Base-by-base conservation (phyloP, 257 asterid species). In the Misopates orontium region DNA sequence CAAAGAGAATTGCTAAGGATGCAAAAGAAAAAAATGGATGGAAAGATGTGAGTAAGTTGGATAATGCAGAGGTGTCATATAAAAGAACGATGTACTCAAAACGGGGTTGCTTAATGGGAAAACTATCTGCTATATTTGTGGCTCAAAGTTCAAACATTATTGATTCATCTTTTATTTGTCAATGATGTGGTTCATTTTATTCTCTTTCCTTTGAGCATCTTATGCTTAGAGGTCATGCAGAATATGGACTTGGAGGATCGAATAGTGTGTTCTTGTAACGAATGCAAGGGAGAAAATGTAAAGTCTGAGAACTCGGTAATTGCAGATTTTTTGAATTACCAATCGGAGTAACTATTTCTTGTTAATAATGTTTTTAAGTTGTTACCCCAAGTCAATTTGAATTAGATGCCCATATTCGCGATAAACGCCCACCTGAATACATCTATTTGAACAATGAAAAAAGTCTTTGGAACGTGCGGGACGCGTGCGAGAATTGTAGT, bases 101-200 rank as follows among this genome's bases (percentile, higher is more conserved):
- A 93, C 97, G 0, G 97, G 99, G 73, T 70, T 90, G 78, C 83
- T 93, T 10, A 97, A 93, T 65, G 96, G 95, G 54, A 65, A 86
- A 64, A 67, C 59, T 45, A 95, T 93, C 65, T 83, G 80, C 6
- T 93, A 93, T 60, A 42, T 81, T 24, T 80, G 76, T 32, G 88
- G 92, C 19, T 28, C 87, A 9, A 86, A 83, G 87, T 97, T 93
- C 70, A 73, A 65, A 24, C 24, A 63, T 72, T 60, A 56, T 5
- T 8, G 3, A 28, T 59, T 61, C 15, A 6, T 44, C 60, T 58
- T 62, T 45, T 18, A 22, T 10, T 23, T 23, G n/a, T n/a, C n/a
- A n/a, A n/a, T n/a, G n/a, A n/a, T 25, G 58, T 71, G 60, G 60
- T 62, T 71, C 71, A 40, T 63, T 8, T n/a, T 71, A 49, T 62